Conservation (phyloP, 306 rosid genomes). For the Macrotyloma uniflorum region DNA sequence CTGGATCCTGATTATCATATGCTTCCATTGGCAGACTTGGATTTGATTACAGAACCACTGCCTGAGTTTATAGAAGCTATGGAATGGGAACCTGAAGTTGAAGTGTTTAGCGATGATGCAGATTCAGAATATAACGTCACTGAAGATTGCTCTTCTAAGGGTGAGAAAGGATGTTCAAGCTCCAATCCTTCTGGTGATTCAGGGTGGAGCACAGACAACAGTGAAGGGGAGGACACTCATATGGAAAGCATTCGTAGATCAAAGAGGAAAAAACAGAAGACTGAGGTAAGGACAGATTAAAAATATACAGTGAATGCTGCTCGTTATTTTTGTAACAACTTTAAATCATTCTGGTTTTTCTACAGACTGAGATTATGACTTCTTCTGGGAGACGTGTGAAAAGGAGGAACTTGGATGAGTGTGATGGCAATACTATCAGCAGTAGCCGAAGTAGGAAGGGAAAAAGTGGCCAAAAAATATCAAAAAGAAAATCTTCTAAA, state of each 20-base stretch:
- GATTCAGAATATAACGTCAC: slow-evolving; percentile 92
- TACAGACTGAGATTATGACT: slow-evolving; percentile 80
- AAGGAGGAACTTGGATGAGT: slow-evolving; percentile 86
- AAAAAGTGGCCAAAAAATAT: slow-evolving; percentile 57
- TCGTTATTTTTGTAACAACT: slow-evolving; percentile 10
- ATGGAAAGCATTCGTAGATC: slow-evolving; percentile 74
- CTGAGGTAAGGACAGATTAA: slow-evolving; percentile 62
- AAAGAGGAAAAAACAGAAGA: slow-evolving; percentile 78
- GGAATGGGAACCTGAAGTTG: slow-evolving; percentile 96
- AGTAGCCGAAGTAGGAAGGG: slow-evolving; percentile 62
- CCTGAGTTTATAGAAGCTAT: slow-evolving; percentile 84
- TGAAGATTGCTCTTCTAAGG: slow-evolving; percentile 73
- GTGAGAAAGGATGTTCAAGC: slow-evolving; percentile 77
- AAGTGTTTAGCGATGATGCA: slow-evolving; percentile 79
- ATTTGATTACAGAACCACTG: slow-evolving; percentile 69
- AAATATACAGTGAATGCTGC: slow-evolving; percentile 9
- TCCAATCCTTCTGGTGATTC: slow-evolving; percentile 71
- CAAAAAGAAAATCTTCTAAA: slow-evolving; percentile 65
- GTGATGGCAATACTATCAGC: slow-evolving; percentile 58
- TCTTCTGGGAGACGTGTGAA: slow-evolving; percentile 98
- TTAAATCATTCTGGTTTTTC: slow-evolving; percentile 40
- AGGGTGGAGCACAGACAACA: slow-evolving; percentile 75
- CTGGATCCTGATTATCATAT: slow-evolving; percentile 86
- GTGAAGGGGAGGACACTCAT: slow-evolving; percentile 66
- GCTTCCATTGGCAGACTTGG: slow-evolving; percentile 91